phyloP scores from a whole-genome alignment of 164 flowering plant species.

The Protea cynaroides region DNA sequence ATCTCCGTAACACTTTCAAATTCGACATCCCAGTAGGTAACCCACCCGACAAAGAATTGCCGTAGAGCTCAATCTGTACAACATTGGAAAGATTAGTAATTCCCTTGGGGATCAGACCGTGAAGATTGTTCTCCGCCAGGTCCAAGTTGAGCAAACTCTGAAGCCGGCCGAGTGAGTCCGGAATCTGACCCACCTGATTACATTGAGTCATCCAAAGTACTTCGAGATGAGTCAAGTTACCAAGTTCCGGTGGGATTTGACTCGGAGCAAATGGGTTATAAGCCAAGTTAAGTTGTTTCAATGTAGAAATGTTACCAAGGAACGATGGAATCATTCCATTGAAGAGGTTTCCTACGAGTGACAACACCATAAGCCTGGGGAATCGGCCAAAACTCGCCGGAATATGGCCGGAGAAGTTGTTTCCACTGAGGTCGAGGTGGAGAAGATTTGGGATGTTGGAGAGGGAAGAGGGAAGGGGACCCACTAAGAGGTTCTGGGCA shows the following conservation, averaged over 20 bases:
- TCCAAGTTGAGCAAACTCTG: constrained; percentile 53
- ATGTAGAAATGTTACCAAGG: constrained; percentile 48
- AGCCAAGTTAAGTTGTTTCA: constrained; percentile 62
- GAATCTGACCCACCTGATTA: constrained; percentile 60
- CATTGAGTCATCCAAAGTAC: constrained; percentile 59
- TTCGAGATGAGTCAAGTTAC: no score
- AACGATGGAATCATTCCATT: constrained; percentile 53
- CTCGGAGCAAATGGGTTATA: constrained; percentile 69
- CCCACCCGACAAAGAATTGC: constrained; percentile 56
- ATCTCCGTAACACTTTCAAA: constrained; percentile 30
- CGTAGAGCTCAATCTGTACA: no score
- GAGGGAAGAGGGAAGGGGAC: constrained; percentile 28
- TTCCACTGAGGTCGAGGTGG: constrained; percentile 58
- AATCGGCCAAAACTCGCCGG: constrained; percentile 57
- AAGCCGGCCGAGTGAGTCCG: constrained; percentile 59
- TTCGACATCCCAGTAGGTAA: constrained; percentile 58
- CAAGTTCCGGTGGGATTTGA: no score
- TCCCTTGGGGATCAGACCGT: constrained; percentile 57
- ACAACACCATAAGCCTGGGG: constrained; percentile 46
- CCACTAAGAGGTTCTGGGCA: constrained; percentile 22
- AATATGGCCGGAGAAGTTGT: constrained; percentile 76
- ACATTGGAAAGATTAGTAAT: constrained; percentile 49
- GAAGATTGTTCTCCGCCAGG: constrained; percentile 45
- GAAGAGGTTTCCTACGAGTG: constrained; percentile 56
- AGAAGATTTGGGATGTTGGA: constrained; percentile 38